phyloP scores from a whole-genome alignment of 2,329 filamentous ascomycete species.

The Colletotrichum australisinense region DNA sequence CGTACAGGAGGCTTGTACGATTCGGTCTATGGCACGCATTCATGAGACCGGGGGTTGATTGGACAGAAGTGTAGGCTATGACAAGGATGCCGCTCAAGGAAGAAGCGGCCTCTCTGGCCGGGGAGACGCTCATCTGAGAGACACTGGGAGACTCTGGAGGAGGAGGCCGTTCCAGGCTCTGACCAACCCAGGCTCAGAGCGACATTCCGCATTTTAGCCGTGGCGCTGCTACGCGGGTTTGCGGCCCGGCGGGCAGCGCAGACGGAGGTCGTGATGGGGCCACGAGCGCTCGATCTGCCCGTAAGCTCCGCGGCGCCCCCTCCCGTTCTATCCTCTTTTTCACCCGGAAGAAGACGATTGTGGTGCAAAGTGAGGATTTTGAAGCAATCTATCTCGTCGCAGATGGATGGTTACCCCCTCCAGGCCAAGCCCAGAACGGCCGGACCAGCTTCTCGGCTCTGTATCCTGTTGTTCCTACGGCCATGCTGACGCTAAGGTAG shows the following conservation, averaged over 20 bases:
- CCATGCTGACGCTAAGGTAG: conserved; percentile 3
- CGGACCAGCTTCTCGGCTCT: conserved; percentile 12
- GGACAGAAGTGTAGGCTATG: not conserved
- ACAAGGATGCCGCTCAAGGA: conserved; percentile 21
- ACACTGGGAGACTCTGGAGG: not conserved
- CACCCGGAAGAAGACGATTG: conserved; percentile 6
- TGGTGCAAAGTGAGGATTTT: conserved; percentile 11
- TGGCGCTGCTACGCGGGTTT: conserved; percentile 24
- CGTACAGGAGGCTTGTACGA: not conserved
- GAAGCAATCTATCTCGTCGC: conserved; percentile 23
- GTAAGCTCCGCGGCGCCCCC: conserved; percentile 3
- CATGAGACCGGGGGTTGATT: not conserved
- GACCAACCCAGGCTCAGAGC: conserved; percentile 21
- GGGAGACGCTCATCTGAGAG: not conserved
- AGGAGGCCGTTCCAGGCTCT: not conserved
- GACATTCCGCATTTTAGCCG: conserved; percentile 30
- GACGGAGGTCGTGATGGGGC: conserved; percentile 3
- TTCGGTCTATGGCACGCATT: not conserved
- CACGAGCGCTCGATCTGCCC: not conserved
- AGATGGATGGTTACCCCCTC: conserved; percentile 1
- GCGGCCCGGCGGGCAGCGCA: conserved; percentile 32
- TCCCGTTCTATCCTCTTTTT: not conserved
- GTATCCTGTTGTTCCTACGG: conserved; percentile 7
- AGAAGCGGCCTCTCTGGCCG: conserved; percentile 27
- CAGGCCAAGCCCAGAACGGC: not conserved